Evolutionary conservation across 768 basidiomycete species (phyloP).

Genomic region (Asterophora lycoperdoides): DNA sequence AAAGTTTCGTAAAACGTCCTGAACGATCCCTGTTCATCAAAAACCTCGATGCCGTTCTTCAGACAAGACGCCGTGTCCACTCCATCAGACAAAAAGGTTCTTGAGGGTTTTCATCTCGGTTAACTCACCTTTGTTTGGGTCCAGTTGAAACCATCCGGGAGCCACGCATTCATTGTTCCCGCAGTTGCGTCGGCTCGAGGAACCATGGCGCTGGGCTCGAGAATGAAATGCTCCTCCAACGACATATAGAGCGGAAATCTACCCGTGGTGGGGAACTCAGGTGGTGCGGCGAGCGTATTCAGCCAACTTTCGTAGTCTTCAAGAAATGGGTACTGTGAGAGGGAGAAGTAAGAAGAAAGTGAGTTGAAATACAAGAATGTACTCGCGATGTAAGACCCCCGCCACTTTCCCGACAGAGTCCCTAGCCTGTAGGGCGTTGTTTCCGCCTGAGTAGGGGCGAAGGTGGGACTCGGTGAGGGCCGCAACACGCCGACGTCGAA

Average conservation of each 20-base stretch:
- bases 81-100: conserved; percentile 30
- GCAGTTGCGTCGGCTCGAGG: conserved; percentile 31
- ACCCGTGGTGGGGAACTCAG: conserved; percentile 30
- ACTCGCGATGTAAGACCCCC: conserved; percentile 45
- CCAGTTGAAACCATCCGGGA: conserved; percentile 37
- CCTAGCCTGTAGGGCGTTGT: conserved; percentile 37
- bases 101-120: conserved; percentile 15
- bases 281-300: conserved; percentile 28
- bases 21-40: conserved; percentile 32
- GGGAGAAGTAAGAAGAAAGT: not conserved
- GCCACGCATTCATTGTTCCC: conserved; percentile 42
- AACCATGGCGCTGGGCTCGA: conserved; percentile 27
- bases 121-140: conserved; percentile 40
- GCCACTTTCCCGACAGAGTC: conserved; percentile 44
- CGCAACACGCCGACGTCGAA: conserved; percentile 18
- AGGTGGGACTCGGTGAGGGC: not conserved
- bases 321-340: conserved; percentile 33
- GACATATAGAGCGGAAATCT: conserved; percentile 46
- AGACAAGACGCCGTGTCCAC: conserved; percentile 41
- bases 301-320: conserved; percentile 37
- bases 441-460: conserved; percentile 12
- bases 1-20: conserved; percentile 37
- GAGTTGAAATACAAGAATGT: not conserved
- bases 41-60: conserved; percentile 47
- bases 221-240: conserved; percentile 46